Percentiles rank a stretch among this genome's conserved stretches.
phyloP scores from a whole-genome alignment of 2,329 filamentous ascomycete species.

The Pochonia chlamydosporia region DNA sequence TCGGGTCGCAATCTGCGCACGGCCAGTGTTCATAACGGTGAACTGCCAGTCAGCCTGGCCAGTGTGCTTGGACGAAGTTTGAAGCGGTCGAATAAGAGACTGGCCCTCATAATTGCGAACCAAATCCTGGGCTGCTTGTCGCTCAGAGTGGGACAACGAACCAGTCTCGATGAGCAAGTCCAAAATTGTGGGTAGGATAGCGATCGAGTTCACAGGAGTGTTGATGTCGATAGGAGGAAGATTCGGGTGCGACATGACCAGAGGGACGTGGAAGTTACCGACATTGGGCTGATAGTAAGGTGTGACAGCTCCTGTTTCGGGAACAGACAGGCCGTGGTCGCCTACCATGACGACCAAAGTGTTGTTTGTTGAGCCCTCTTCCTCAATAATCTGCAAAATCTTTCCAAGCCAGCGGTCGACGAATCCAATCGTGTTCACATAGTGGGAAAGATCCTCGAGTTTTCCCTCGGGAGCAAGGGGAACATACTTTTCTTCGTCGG shows the following conservation, averaged over 20 bases:
- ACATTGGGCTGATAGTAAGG: slow-evolving; percentile 27
- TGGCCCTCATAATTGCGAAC: slow-evolving; percentile 29
- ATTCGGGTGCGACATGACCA: slow-evolving; percentile 27
- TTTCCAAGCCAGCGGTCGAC: slow-evolving; percentile 26
- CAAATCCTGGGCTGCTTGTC: slow-evolving; percentile 21
- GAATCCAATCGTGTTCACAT: slow-evolving; percentile 26
- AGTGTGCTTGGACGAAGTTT: slow-evolving; percentile 11
- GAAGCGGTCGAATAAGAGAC: slow-evolving; percentile 26
- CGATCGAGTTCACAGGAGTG: slow-evolving; percentile 24
- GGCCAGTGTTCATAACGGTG: slow-evolving; percentile 19
- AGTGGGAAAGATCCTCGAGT: slow-evolving; percentile 23
- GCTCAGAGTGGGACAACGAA: slow-evolving; percentile 21
- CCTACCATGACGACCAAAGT: slow-evolving; percentile 26
- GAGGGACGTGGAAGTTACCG: slow-evolving; percentile 27
- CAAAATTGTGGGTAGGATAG: slow-evolving; percentile 28
- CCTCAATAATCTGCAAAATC: slow-evolving; percentile 23
- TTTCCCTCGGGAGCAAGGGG: slow-evolving; percentile 18
- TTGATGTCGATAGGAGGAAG: slow-evolving; percentile 25
- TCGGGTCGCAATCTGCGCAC: slow-evolving; percentile 16
- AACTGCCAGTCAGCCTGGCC: slow-evolving; percentile 19
- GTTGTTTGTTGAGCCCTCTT: slow-evolving; percentile 24
- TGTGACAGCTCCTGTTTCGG: slow-evolving; percentile 24
- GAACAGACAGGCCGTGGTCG: slow-evolving; percentile 26
- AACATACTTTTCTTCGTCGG: slow-evolving; percentile 20
- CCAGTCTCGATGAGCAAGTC: slow-evolving; percentile 27